Evolutionary conservation across 495 filamentous ascomycete genomes (phyloP).

Genomic region (Podospora fimiseda): DNA sequence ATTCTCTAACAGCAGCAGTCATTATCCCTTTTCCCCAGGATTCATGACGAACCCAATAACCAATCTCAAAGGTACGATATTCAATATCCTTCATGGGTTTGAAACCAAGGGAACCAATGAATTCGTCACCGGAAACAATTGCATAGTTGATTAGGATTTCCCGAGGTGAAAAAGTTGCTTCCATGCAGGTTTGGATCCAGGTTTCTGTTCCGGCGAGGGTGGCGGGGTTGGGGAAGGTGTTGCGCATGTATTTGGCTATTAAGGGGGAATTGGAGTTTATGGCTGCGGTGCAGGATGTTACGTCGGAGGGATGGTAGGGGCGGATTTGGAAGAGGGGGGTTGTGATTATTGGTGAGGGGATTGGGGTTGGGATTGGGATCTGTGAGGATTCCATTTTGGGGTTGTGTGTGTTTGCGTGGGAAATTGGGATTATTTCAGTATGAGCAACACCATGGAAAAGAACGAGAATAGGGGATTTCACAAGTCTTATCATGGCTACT

Average conservation of each 20-base stretch:
- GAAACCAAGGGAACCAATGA: slow-evolving; percentile 31
- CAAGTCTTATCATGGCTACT: no score
- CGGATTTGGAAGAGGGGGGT: slow-evolving; percentile 20
- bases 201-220: slow-evolving; percentile 23
- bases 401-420: no score
- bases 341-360: not conserved
- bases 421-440: no score
- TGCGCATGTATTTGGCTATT: slow-evolving; percentile 29
- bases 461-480: no score
- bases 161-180: not conserved
- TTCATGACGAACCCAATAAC: slow-evolving; percentile 32
- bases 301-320: slow-evolving; percentile 25
- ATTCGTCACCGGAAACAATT: slow-evolving; percentile 25
- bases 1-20: slow-evolving; percentile 20
- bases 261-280: slow-evolving; percentile 30
- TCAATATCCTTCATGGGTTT: slow-evolving; percentile 23
- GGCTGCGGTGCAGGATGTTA: slow-evolving; percentile 12
- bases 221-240: slow-evolving; percentile 33
- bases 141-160: slow-evolving; percentile 18
- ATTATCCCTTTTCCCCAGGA: slow-evolving; percentile 36
- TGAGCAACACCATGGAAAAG: no score
- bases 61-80: slow-evolving; percentile 29
- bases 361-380: not conserved
- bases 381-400: slow-evolving; percentile 2
- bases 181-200: slow-evolving; percentile 18